Conservation (phyloP, 2,329 filamentous ascomycete genomes). For the Ophiognomonia clavigignenti-juglandacearum region DNA sequence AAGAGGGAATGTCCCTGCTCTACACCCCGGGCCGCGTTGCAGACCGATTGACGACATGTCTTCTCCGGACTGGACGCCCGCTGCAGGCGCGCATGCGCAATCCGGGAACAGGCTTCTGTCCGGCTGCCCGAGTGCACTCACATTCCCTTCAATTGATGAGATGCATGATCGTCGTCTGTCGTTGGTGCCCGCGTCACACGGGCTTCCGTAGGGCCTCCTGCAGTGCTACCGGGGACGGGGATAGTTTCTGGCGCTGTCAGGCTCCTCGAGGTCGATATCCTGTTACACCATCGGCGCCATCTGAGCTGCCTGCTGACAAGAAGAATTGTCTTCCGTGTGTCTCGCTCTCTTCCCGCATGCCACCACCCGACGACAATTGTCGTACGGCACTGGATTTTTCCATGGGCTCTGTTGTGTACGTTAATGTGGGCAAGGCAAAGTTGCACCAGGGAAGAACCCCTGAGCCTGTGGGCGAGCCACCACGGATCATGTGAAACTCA, state of each 20-base stretch:
- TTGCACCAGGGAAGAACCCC: no score
- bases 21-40: background rate
- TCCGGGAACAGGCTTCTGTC: background rate
- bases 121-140: background rate
- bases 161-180: no score
- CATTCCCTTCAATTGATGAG: no score
- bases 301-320: background rate
- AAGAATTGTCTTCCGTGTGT: background rate
- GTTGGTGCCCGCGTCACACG: background rate
- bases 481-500: no score
- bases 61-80: no score
- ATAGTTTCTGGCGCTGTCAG: background rate
- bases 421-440: no score
- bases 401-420: no score
- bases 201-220: background rate
- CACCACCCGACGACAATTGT: background rate
- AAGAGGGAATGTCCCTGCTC: background rate
- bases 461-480: background rate
- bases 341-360: background rate
- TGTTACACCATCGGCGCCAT: background rate
- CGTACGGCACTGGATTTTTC: no score
- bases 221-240: background rate
- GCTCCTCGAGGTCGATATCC: background rate
- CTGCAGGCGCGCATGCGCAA: background rate
- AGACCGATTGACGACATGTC: background rate